Conservation (phyloP, 2,329 filamentous ascomycete species). For the Raffaelea arxii region DNA sequence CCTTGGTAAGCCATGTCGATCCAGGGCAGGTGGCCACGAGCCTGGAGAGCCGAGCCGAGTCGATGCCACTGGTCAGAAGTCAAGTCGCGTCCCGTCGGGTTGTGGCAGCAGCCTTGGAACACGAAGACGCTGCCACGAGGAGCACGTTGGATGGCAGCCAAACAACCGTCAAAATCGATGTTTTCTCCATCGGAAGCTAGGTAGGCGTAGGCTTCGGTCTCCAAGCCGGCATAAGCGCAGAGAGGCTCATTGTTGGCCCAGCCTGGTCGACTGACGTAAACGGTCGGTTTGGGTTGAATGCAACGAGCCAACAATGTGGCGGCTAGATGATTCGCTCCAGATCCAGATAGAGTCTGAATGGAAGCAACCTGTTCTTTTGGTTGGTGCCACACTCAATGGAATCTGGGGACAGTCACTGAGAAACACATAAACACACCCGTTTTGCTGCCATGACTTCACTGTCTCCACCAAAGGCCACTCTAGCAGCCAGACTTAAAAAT, state of each 20-base stretch:
- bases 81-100: slow-evolving; percentile 25
- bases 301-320: slow-evolving; percentile 19
- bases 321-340: slow-evolving; percentile 26
- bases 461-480: slow-evolving; percentile 20
- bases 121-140: slow-evolving; percentile 22
- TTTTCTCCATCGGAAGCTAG: slow-evolving; percentile 16
- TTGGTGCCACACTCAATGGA: too few species aligned
- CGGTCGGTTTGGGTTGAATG: slow-evolving; percentile 14
- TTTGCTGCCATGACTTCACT: slow-evolving; percentile 4
- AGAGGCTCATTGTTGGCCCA: slow-evolving; percentile 26
- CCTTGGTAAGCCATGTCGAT: slow-evolving; percentile 29
- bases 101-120: slow-evolving; percentile 27
- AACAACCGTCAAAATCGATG: slow-evolving; percentile 18
- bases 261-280: slow-evolving; percentile 21
- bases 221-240: slow-evolving; percentile 20
- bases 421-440: neutral
- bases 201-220: slow-evolving; percentile 20
- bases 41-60: slow-evolving; percentile 16
- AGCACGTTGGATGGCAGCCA: slow-evolving; percentile 16
- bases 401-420: too few species aligned
- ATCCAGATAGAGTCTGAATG: slow-evolving; percentile 28
- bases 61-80: slow-evolving; percentile 20
- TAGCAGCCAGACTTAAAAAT: slow-evolving; percentile 20
- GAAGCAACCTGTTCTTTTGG: slow-evolving; percentile 18
- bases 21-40: slow-evolving; percentile 19